Conservation (phyloP, 805 yeast genomes). For the Ogataea philodendri region DNA sequence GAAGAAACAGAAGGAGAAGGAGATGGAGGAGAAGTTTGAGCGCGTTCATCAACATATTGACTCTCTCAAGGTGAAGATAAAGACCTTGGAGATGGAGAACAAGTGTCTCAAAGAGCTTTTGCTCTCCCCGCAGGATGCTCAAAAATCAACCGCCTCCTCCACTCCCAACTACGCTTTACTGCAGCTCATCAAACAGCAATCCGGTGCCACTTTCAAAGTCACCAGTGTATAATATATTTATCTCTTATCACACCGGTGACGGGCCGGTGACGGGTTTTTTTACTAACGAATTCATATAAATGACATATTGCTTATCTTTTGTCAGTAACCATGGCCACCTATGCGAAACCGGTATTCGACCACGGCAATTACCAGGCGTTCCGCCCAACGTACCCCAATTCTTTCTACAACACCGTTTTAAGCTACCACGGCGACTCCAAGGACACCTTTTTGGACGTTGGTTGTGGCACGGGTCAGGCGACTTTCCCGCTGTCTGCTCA, state of each 20-base stretch:
- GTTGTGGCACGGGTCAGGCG: slow-evolving; percentile 81
- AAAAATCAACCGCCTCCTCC: slow-evolving; percentile 4
- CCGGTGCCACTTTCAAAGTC: slow-evolving; percentile 24
- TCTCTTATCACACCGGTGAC: slow-evolving; percentile 1
- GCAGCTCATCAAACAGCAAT: slow-evolving; percentile 22
- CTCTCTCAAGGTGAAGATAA: slow-evolving; percentile 44
- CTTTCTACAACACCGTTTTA: slow-evolving; percentile 41
- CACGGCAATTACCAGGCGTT: slow-evolving; percentile 50
- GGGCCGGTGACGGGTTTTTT: slow-evolving; percentile 1
- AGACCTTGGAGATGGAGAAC: slow-evolving; percentile 61
- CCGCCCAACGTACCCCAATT: slow-evolving; percentile 63
- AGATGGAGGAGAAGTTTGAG: slow-evolving; percentile 50
- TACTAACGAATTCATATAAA: background rate
- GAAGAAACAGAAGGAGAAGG: slow-evolving; percentile 57
- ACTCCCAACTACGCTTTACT: slow-evolving; percentile 27
- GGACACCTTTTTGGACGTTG: slow-evolving; percentile 56
- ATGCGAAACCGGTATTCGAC: slow-evolving; percentile 46
- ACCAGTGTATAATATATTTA: slow-evolving; percentile 19
- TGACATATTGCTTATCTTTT: background rate
- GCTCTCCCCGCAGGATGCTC: slow-evolving; percentile 10
- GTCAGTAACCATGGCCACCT: slow-evolving; percentile 52
- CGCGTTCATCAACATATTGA: slow-evolving; percentile 45
- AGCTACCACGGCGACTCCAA: slow-evolving; percentile 35
- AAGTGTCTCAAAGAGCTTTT: slow-evolving; percentile 50
- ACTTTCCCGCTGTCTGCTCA: slow-evolving; percentile 48